A percentile compares a stretch with the other conserved stretches of the same genome.
Conservation (phyloP, 2,329 filamentous ascomycete species). For the Monosporascus sp. region DNA sequence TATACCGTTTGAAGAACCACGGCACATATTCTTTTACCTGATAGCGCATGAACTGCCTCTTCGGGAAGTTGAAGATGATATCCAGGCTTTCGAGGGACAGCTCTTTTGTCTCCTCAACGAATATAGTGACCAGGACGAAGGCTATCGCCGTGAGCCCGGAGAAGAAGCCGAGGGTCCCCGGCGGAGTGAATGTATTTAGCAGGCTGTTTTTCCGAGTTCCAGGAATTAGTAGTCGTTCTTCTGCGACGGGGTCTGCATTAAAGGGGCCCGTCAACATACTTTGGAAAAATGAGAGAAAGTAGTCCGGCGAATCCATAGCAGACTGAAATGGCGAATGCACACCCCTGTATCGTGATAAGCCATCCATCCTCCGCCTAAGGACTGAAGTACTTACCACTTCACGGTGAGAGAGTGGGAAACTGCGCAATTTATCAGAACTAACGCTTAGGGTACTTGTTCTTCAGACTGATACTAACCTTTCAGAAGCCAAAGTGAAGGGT, state of each 20-base stretch:
- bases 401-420: neutral
- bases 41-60: neutral
- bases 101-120: neutral
- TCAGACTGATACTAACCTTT: constrained; percentile 16
- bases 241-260: neutral
- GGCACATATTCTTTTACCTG: neutral
- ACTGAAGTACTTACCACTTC: neutral
- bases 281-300: neutral
- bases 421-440: neutral
- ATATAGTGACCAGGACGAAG: neutral
- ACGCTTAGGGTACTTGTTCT: neutral
- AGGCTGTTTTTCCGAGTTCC: neutral
- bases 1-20: neutral
- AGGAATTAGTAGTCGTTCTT: neutral
- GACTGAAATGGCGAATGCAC: neutral
- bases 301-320: neutral
- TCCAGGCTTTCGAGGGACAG: neutral
- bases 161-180: neutral
- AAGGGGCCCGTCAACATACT: neutral
- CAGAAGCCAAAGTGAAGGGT: constrained; percentile 40
- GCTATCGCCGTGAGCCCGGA: neutral
- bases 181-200: neutral
- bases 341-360: neutral
- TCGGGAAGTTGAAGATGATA: neutral
- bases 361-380: neutral